Evolutionary conservation across 495 filamentous ascomycete species (phyloP).

Genomic region (Gamarada debralockiae): DNA sequence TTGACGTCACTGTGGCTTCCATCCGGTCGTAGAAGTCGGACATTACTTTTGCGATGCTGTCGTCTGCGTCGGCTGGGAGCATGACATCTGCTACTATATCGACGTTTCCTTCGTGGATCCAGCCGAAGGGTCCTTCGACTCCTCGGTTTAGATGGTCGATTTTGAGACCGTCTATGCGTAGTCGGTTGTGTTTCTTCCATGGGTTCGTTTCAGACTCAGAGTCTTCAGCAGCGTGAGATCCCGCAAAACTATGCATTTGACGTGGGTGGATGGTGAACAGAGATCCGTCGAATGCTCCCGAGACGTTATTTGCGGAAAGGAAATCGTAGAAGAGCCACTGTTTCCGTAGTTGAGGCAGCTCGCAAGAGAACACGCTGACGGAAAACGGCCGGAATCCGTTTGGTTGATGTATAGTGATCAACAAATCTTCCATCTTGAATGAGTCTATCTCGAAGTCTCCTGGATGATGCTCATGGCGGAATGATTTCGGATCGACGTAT

Average conservation of each 20-base stretch:
- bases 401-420: slow-evolving; percentile 91
- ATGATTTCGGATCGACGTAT: slow-evolving; percentile 79
- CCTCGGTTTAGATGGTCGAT: slow-evolving; percentile 96
- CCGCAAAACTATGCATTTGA: slow-evolving; percentile 71
- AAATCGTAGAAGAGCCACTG: slow-evolving; percentile 99
- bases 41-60: slow-evolving; percentile 86
- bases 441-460: slow-evolving; percentile 96
- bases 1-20: slow-evolving; percentile 84
- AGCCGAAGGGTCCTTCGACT: slow-evolving; percentile 90
- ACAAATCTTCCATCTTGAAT: slow-evolving; percentile 91
- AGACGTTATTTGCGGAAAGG: slow-evolving; percentile 90
- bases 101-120: slow-evolving; percentile 95
- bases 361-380: slow-evolving; percentile 91
- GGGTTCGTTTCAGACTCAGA: slow-evolving; percentile 44
- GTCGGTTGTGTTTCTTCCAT: slow-evolving; percentile 91
- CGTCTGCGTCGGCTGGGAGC: slow-evolving; percentile 82
- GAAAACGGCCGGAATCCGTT: slow-evolving; percentile 87
- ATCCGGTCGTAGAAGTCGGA: slow-evolving; percentile 91
- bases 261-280: slow-evolving; percentile 95
- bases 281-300: slow-evolving; percentile 91
- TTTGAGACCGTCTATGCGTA: slow-evolving; percentile 88
- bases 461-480: slow-evolving; percentile 79
- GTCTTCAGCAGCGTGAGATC: slow-evolving; percentile 42
- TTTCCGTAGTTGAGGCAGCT: slow-evolving; percentile 86
- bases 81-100: slow-evolving; percentile 95